These are phyloP conservation scores for Calonectria pseudoturangicola DNA, from an alignment of 2,329 filamentous ascomycete genomes.

Conservation along the genomic window DNA sequence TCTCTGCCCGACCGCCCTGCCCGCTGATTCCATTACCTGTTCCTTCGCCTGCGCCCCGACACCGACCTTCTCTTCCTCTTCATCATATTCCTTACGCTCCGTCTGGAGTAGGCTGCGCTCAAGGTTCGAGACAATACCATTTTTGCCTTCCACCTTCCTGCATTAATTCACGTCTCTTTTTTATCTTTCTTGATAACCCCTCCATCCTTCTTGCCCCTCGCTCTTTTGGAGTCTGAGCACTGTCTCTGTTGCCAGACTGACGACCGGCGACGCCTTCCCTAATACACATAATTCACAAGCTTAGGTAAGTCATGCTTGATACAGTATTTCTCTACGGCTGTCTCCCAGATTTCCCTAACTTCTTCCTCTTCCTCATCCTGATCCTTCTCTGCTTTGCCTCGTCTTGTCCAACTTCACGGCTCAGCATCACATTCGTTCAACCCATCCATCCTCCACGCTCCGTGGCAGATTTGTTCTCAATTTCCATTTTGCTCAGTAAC, in stretches of 20 bases:
- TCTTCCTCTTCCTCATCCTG: conserved; percentile 32
- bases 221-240: conserved; percentile 31
- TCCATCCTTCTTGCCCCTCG: conserved; percentile 33
- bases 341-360: neutral
- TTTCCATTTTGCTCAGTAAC: conserved; percentile 75
- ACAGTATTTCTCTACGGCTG: conserved; percentile 30
- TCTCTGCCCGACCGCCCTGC: neutral
- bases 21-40: conserved; percentile 3
- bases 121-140: neutral
- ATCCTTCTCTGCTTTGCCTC: conserved; percentile 43
- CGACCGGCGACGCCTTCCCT: conserved; percentile 36
- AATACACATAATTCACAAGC: conserved; percentile 40
- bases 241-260: conserved; percentile 24
- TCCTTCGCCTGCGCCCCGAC: conserved; percentile 31
- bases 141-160: conserved; percentile 23
- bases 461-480: conserved; percentile 58
- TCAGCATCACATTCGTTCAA: conserved; percentile 64
- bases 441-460: conserved; percentile 51
- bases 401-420: conserved; percentile 60
- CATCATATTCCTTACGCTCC: conserved; percentile 37
- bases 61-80: conserved; percentile 16
- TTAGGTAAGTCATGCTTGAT: conserved; percentile 49
- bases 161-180: conserved; percentile 11
- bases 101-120: conserved; percentile 27
- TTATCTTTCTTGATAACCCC: conserved; percentile 20